These are phyloP conservation scores for Somion occarium DNA, from an alignment of 1,284 basidiomycete species.

Conservation along the genomic window DNA sequence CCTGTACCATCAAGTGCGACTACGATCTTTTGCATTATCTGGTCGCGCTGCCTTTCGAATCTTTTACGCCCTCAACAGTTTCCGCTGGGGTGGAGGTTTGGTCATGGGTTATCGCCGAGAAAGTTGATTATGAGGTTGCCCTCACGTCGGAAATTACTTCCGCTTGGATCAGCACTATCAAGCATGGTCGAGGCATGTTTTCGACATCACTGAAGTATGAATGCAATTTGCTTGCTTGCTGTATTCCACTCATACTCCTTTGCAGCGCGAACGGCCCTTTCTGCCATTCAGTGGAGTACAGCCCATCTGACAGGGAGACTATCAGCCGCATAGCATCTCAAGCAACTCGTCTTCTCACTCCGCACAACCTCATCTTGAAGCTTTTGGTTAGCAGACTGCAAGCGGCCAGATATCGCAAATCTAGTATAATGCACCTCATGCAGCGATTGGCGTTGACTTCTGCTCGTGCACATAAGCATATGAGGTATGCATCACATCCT, in stretches of 20 bases:
- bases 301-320: slow-evolving; percentile 83
- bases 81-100: slow-evolving; percentile 90
- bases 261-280: slow-evolving; percentile 85
- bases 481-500: slow-evolving; percentile 63
- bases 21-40: slow-evolving; percentile 85
- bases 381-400: slow-evolving; percentile 93
- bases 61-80: slow-evolving; percentile 85
- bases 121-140: slow-evolving; percentile 69
- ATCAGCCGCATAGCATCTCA: slow-evolving; percentile 73
- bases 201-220: slow-evolving; percentile 74
- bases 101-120: slow-evolving; percentile 94
- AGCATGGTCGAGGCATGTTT: slow-evolving; percentile 78
- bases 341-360: slow-evolving; percentile 74
- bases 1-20: slow-evolving; percentile 54
- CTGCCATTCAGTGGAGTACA: slow-evolving; percentile 82
- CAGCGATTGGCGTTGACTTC: slow-evolving; percentile 84
- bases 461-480: slow-evolving; percentile 54
- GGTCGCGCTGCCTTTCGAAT: slow-evolving; percentile 85
- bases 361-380: slow-evolving; percentile 83
- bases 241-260: slow-evolving; percentile 3
- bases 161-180: slow-evolving; percentile 85
- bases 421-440: slow-evolving; percentile 82
- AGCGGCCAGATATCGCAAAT: slow-evolving; percentile 85
- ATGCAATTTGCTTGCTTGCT: background rate
- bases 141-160: slow-evolving; percentile 85